phyloP scores from a whole-genome alignment of 352 stramenopile genomes.

The Phytophthora aleatoria region DNA sequence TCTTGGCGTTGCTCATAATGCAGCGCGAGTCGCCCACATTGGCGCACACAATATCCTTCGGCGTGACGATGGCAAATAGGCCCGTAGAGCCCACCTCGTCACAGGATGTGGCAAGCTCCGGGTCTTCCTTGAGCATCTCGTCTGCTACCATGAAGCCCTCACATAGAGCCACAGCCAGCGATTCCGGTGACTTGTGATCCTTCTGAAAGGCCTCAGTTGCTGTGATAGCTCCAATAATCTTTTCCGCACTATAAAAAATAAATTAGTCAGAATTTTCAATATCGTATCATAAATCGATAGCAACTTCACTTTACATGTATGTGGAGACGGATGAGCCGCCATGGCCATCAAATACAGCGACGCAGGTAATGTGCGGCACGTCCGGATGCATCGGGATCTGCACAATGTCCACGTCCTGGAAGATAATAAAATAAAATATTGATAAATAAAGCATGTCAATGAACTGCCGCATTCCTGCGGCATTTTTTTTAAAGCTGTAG shows the following conservation, averaged over 20 bases:
- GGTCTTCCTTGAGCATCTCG: slow-evolving; percentile 74
- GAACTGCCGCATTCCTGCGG: background rate
- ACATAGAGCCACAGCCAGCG: slow-evolving; percentile 71
- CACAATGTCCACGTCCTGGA: slow-evolving; percentile 77
- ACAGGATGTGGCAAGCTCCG: slow-evolving; percentile 58
- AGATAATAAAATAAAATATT: slow-evolving; percentile 4
- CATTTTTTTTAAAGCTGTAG: background rate
- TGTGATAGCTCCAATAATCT: slow-evolving; percentile 68
- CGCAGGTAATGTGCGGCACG: slow-evolving; percentile 60
- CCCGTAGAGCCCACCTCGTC: slow-evolving; percentile 87
- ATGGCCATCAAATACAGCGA: slow-evolving; percentile 88
- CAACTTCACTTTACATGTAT: slow-evolving; percentile 54
- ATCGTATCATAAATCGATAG: background rate
- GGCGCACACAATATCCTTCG: slow-evolving; percentile 78
- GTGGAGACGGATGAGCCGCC: slow-evolving; percentile 70
- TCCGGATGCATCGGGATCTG: slow-evolving; percentile 64
- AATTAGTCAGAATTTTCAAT: slow-evolving; percentile 11
- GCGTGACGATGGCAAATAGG: slow-evolving; percentile 81
- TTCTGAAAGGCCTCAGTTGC: slow-evolving; percentile 77
- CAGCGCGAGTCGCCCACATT: slow-evolving; percentile 89
- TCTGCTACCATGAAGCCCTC: slow-evolving; percentile 80
- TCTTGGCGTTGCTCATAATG: slow-evolving; percentile 80
- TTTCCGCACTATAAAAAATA: slow-evolving; percentile 55
- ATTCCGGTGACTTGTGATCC: slow-evolving; percentile 70
- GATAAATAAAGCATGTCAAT: slow-evolving; percentile 8